Conservation (phyloP, 2,329 filamentous ascomycete species). For the Colletotrichum sp. region DNA sequence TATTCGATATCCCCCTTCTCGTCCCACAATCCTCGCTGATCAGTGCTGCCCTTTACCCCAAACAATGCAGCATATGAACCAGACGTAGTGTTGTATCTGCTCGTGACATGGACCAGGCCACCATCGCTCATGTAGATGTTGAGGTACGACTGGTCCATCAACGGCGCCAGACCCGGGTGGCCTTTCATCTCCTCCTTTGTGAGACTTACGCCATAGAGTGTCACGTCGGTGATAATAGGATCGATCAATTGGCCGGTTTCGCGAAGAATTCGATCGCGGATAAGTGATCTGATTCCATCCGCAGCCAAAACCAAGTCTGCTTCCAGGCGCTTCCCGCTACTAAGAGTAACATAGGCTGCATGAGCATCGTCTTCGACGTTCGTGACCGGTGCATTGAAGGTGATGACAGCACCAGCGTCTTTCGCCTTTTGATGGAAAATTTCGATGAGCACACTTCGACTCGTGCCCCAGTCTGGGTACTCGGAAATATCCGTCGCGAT, state of each 20-base stretch:
- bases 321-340: not conserved
- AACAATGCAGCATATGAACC: slow-evolving; percentile 16
- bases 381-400: not conserved
- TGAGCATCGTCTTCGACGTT: slow-evolving; percentile 3
- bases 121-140: slow-evolving; percentile 24
- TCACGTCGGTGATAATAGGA: slow-evolving; percentile 20
- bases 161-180: not conserved
- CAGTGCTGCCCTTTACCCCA: slow-evolving; percentile 22
- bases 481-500: slow-evolving; percentile 17
- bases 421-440: slow-evolving; percentile 1
- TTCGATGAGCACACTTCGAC: slow-evolving; percentile 18
- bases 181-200: not conserved
- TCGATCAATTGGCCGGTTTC: slow-evolving; percentile 9
- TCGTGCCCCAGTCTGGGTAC: slow-evolving; percentile 23
- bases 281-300: slow-evolving; percentile 4
- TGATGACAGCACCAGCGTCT: not conserved
- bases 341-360: not conserved
- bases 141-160: slow-evolving; percentile 23
- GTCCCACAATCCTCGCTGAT: slow-evolving; percentile 27
- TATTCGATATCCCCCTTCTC: slow-evolving; percentile 26
- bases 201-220: slow-evolving; percentile 23
- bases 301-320: not conserved
- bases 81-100: slow-evolving; percentile 20
- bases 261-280: not conserved
- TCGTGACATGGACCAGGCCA: slow-evolving; percentile 16